A percentile compares a stretch with the other conserved stretches of the same genome.
Evolutionary conservation across 495 filamentous ascomycete species (phyloP).

Genomic region (Penicillium odoratum): DNA sequence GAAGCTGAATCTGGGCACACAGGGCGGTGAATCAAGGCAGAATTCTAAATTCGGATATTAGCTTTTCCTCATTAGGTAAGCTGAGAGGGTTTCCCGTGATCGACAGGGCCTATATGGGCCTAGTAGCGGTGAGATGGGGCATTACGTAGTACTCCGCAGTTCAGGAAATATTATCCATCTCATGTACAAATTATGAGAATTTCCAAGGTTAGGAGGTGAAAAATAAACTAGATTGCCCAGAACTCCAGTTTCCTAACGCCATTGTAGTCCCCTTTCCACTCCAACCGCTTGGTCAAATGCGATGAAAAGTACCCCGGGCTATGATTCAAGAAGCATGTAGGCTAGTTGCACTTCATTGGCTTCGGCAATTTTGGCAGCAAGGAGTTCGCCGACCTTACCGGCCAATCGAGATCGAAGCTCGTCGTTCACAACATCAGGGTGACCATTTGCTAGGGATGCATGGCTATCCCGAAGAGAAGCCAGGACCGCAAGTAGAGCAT

Average conservation of each 20-base stretch:
- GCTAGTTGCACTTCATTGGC: conserved; percentile 47
- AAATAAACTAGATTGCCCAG: not conserved
- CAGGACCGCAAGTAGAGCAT: conserved; percentile 61
- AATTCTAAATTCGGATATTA: conserved; percentile 11
- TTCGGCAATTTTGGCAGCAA: conserved; percentile 53
- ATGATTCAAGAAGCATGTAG: conserved; percentile 33
- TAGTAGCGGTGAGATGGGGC: not conserved
- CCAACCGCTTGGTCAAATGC: not conserved
- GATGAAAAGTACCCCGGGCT: not conserved
- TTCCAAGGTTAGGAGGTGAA: not conserved
- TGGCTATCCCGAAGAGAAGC: conserved; percentile 43
- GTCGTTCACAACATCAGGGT: conserved; percentile 45
- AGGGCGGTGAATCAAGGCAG: conserved; percentile 20
- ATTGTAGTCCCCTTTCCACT: not conserved
- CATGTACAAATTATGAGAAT: not conserved
- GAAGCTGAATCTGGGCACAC: conserved; percentile 4
- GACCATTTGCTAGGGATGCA: conserved; percentile 43
- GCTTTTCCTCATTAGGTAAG: conserved; percentile 13
- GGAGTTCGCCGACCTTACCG: conserved; percentile 57
- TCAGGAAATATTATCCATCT: not conserved
- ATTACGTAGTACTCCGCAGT: not conserved
- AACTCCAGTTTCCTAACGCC: conserved; percentile 6
- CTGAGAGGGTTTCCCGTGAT: conserved; percentile 2
- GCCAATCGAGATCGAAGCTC: conserved; percentile 57
- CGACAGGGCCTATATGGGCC: not conserved